A percentile compares a stretch with the other conserved stretches of the same genome.
Evolutionary conservation across 2,329 filamentous ascomycete species (phyloP).

Genomic region (Colletotrichum cordylinicola): DNA sequence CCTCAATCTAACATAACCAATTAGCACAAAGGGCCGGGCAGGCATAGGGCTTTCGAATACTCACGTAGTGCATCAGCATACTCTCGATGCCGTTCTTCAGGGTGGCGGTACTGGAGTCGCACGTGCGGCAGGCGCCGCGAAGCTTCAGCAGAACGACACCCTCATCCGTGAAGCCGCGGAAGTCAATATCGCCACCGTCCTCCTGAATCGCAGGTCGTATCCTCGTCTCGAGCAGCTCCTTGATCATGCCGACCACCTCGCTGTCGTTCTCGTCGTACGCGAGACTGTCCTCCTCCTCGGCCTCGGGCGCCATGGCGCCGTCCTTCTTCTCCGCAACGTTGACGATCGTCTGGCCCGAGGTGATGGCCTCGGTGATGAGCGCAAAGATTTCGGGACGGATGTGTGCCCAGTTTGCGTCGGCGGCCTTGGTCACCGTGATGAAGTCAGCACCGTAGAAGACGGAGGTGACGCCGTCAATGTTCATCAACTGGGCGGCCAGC

Average conservation of each 20-base stretch:
- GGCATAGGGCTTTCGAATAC: constrained; percentile 38
- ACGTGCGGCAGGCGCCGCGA: constrained; percentile 91
- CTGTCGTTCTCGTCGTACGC: constrained; percentile 89
- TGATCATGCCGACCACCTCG: constrained; percentile 98
- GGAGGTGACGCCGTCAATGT: constrained; percentile 91
- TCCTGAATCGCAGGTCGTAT: constrained; percentile 97
- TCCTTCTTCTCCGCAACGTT: constrained; percentile 69
- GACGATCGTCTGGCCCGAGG: constrained; percentile 82
- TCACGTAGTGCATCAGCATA: constrained; percentile 96
- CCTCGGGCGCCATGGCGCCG: constrained; percentile 36
- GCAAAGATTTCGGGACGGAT: constrained; percentile 95
- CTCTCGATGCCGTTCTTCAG: constrained; percentile 97
- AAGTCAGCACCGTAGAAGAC: constrained; percentile 96
- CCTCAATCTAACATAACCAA: constrained; percentile 75
- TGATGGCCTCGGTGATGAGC: constrained; percentile 91
- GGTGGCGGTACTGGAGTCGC: constrained; percentile 95
- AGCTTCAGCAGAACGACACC: constrained; percentile 88
- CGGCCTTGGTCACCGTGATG: constrained; percentile 93
- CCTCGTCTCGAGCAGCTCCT: constrained; percentile 93
- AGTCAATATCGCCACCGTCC: constrained; percentile 97
- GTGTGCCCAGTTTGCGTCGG: constrained; percentile 90
- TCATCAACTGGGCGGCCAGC: constrained; percentile 87
- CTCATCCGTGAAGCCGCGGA: constrained; percentile 79
- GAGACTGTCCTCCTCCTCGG: constrained; percentile 72
- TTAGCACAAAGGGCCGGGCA: background rate